phyloP scores from a whole-genome alignment of 169 alveolate species.

The Plasmodium inui region DNA sequence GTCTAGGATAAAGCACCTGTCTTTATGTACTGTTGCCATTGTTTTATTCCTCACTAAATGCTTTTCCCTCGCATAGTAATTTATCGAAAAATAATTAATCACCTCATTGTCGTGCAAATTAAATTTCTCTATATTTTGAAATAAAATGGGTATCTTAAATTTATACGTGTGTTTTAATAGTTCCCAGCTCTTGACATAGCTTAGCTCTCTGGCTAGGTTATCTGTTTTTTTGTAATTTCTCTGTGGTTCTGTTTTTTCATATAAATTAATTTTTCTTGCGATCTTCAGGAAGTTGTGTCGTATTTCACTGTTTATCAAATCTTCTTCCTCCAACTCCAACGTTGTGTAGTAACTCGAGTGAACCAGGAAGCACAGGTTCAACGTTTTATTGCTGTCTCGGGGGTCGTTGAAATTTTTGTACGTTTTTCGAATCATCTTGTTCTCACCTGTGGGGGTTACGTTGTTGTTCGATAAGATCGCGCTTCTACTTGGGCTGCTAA shows the following conservation, averaged over 20 bases:
- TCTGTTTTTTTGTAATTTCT: constrained; percentile 25
- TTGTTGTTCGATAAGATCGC: background rate
- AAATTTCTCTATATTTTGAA: constrained; percentile 29
- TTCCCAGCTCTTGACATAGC: constrained; percentile 27
- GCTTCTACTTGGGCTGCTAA: background rate
- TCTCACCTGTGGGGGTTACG: background rate
- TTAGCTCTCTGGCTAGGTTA: constrained; percentile 29
- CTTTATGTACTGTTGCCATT: background rate
- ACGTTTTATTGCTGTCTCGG: background rate
- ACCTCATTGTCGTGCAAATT: constrained; percentile 7
- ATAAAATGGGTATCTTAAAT: constrained; percentile 44
- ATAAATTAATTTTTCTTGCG: constrained; percentile 12
- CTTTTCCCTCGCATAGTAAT: constrained; percentile 15
- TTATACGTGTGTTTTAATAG: constrained; percentile 40
- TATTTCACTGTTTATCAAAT: constrained; percentile 6
- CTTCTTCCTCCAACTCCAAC: constrained; percentile 42
- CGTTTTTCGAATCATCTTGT: constrained; percentile 33
- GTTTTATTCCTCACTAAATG: constrained; percentile 18
- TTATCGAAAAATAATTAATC: constrained; percentile 21
- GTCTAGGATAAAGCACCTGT: constrained; percentile 48
- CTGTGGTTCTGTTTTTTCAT: constrained; percentile 41
- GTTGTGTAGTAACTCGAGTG: constrained; percentile 44
- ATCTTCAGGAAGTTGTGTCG: constrained; percentile 10
- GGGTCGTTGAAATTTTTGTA: constrained; percentile 36
- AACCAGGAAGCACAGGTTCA: constrained; percentile 12